Base-by-base conservation (phyloP, 2,329 filamentous ascomycete genomes). In the Ophiosphaerella narmari region DNA sequence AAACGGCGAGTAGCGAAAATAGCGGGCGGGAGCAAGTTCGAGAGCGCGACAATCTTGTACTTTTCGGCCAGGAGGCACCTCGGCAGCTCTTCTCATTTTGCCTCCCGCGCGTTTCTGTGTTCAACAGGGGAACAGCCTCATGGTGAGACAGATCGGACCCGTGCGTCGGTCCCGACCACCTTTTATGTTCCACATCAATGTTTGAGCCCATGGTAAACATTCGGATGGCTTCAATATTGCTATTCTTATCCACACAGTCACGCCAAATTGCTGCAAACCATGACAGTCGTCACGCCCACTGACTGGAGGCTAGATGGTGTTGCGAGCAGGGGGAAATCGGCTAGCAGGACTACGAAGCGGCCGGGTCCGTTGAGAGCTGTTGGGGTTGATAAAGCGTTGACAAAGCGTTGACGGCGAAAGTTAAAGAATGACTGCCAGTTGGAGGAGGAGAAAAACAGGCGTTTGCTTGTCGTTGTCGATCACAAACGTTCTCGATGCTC, bases 101-200 rank as follows among this genome's bases (percentile, higher is more conserved):
- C 54, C 51, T 54, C 45, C 55, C 54, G 50, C 41, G 57, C 44
- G 50, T 50, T 54, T 48, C 39, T 41, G 39, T 37, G 39, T 33
- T 41, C 18, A 55, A 53, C 51, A 56, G 48, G 57, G 50, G 57
- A 54, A 32, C 14, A 36, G 47, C 40, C 43, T 47, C 39, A 69
- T 72, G 69, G 69, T 71, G 68, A 63, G 65, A 70, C 69, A 64
- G n/a, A 42, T 42, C 45, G 48, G 52, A 52, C 46, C 52, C 46
- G 55, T 51, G 48, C 52, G 47, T 55, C 54, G 59, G 50, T 60
- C 51, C 56, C 55, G 66, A 58, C 46, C 58, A 54, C 48, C 48
- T 52, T 57, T 57, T 57, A 46, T 5, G 33, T 48, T 38, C 13
- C 39, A 62, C 53, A 36, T 55, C 52, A 50, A 46, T 45, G 40